Evolutionary conservation across 2,329 filamentous ascomycete species (phyloP).

Genomic region (Aschersonia sp.): DNA sequence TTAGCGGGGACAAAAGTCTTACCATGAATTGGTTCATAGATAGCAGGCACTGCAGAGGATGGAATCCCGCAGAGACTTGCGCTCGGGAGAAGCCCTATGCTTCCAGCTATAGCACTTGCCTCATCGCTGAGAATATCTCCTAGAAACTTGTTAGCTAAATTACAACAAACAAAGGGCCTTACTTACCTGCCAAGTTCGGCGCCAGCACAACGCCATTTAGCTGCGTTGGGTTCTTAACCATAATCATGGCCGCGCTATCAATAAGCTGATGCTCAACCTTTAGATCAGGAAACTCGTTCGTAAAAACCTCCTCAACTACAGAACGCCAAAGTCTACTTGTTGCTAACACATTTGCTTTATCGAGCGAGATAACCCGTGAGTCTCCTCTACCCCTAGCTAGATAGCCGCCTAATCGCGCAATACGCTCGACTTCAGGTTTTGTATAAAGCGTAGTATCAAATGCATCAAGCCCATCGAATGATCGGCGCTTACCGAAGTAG

Average conservation of each 20-base stretch:
- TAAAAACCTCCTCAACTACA: conserved; percentile 71
- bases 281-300: conserved; percentile 76
- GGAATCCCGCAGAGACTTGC: conserved; percentile 28
- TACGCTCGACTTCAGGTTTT: conserved; percentile 71
- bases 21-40: conserved; percentile 67
- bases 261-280: conserved; percentile 82
- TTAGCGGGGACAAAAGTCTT: neutral
- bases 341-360: conserved; percentile 94
- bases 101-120: conserved; percentile 46
- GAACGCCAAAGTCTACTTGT: conserved; percentile 82
- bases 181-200: conserved; percentile 43
- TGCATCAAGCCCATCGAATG: conserved; percentile 38
- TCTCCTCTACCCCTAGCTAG: conserved; percentile 62
- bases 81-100: conserved; percentile 28
- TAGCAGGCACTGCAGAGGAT: conserved; percentile 26
- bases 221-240: conserved; percentile 82
- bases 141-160: conserved; percentile 39
- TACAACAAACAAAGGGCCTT: conserved; percentile 5
- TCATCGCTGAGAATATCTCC: conserved; percentile 95
- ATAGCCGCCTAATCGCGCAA: conserved; percentile 67
- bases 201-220: conserved; percentile 87
- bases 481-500: conserved; percentile 84
- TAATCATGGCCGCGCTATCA: conserved; percentile 88
- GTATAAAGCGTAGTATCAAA: conserved; percentile 81
- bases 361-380: conserved; percentile 59